These are phyloP conservation scores for Centella asiatica DNA, from an alignment of 129 eudicot species.

Conservation along the genomic window DNA sequence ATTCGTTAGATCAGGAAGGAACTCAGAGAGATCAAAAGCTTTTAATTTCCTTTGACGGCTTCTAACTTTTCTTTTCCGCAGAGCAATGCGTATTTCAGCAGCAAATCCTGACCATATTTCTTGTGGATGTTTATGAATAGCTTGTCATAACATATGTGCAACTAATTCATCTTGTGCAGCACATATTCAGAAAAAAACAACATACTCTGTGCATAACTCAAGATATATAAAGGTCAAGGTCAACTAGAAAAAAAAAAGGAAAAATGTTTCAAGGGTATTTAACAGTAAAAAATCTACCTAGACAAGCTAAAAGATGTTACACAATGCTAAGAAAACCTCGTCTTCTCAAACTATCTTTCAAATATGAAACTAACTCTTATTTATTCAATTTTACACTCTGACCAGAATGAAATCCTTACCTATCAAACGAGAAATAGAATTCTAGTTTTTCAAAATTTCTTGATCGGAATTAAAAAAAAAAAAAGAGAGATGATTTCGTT, in stretches of 20 bases:
- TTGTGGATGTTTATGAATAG: neutral
- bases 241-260: neutral
- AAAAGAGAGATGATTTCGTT: no score
- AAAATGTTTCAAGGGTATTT: no score
- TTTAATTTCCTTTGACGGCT: conserved; percentile 55
- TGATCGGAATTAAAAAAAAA: no score
- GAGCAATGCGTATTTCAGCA: neutral
- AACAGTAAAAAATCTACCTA: no score
- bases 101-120: neutral
- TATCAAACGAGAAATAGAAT: no score
- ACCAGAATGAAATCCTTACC: no score
- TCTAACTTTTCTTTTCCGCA: conserved; percentile 39
- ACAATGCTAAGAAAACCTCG: no score
- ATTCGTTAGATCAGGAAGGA: conserved; percentile 44
- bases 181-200: neutral
- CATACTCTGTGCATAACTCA: neutral
- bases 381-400: no score
- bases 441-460: no score
- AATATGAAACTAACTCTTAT: no score
- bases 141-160: neutral
- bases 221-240: neutral
- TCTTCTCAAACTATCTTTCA: no score
- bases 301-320: no score
- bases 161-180: neutral
- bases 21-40: conserved; percentile 71